phyloP scores from a whole-genome alignment of 169 alveolate species.

The Plasmodium chabaudi region DNA sequence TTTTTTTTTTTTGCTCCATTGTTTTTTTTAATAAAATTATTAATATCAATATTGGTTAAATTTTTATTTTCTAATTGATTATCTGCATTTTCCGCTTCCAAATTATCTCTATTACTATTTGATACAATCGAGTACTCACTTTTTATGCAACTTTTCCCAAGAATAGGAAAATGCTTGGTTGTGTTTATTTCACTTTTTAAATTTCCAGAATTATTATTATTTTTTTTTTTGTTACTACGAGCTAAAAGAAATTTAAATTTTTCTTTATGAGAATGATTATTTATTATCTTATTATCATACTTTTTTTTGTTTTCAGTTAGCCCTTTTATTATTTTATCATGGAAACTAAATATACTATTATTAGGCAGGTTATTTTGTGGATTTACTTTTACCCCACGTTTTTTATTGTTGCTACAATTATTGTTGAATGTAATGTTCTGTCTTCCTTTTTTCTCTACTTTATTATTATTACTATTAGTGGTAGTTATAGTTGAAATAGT shows the following conservation, averaged over 20 bases:
- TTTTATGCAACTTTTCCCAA: conserved; percentile 9
- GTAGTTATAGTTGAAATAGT: too few relatives aligned
- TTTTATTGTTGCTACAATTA: conserved; percentile 1
- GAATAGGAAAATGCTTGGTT: background rate
- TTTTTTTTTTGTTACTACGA: background rate
- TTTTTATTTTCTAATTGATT: background rate
- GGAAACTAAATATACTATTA: conserved; percentile 9
- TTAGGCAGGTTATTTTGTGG: background rate
- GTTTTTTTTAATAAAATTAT: conserved; percentile 20
- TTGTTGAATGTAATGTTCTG: background rate
- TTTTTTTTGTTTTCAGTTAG: conserved; percentile 10
- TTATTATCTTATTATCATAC: background rate
- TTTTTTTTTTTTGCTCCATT: conserved; percentile 6
- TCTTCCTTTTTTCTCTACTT: conserved; percentile 8
- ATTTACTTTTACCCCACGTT: conserved; percentile 7
- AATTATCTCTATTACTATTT: conserved; percentile 3
- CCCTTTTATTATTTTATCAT: conserved; percentile 10
- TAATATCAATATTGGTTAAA: conserved; percentile 9
- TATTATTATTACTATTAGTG: background rate
- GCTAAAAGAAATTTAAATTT: background rate
- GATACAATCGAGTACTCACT: background rate
- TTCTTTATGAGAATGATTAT: background rate
- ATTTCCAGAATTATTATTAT: conserved; percentile 2
- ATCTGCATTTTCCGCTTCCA: background rate
- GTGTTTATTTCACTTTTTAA: conserved; percentile 1